phyloP scores from a whole-genome alignment of 1,139 yeast species.

The Candida frijolesensis region DNA sequence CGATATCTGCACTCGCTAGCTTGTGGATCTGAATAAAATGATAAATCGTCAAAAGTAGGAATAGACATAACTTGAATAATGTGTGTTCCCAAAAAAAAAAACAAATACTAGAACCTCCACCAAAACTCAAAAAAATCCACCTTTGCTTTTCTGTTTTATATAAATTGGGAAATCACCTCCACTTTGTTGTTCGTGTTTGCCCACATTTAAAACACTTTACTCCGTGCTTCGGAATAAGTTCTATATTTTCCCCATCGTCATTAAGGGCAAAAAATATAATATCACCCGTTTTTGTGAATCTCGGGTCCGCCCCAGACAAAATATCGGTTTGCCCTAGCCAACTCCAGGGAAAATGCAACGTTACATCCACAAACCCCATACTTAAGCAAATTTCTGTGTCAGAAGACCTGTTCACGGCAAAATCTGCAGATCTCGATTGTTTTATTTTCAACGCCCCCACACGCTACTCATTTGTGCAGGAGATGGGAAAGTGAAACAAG shows the following conservation, averaged over 20 bases:
- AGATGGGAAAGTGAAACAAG: not conserved
- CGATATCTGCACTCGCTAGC: slow-evolving; percentile 30
- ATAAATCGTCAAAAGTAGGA: slow-evolving; percentile 37
- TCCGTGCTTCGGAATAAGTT: not conserved
- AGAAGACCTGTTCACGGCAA: not conserved
- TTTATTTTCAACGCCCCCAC: not conserved
- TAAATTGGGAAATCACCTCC: not conserved
- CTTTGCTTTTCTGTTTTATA: not conserved
- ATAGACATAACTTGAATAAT: slow-evolving; percentile 12
- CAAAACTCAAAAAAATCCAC: not conserved
- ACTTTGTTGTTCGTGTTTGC: not conserved
- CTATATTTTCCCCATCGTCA: not conserved
- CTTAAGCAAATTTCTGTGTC: slow-evolving; percentile 2
- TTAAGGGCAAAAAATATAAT: not conserved
- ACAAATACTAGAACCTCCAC: not conserved
- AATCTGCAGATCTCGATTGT: not conserved
- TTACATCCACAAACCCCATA: slow-evolving; percentile 10
- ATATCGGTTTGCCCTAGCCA: not conserved
- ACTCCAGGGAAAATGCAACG: slow-evolving; percentile 11
- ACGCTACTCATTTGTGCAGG: not conserved
- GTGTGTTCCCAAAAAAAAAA: not conserved
- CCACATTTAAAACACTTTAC: not conserved
- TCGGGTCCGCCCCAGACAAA: not conserved
- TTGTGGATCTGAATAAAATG: slow-evolving; percentile 35
- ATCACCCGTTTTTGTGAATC: not conserved